A percentile compares a stretch with the other conserved stretches of the same genome.
Conservation (phyloP, 2,329 filamentous ascomycete species). For the Colletotrichum orchidophilum region DNA sequence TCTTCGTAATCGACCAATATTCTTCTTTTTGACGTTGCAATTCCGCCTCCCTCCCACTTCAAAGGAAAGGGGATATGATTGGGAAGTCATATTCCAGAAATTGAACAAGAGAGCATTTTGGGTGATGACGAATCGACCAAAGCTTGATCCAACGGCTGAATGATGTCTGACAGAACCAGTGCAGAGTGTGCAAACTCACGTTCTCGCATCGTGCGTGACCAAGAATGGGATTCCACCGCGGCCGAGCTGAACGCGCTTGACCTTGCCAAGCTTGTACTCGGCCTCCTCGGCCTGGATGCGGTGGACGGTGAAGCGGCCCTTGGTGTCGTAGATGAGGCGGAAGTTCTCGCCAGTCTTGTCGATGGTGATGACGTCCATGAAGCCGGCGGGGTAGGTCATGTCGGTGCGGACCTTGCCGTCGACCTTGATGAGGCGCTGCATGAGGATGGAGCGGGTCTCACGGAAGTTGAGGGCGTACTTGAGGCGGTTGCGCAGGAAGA, state of each 20-base stretch:
- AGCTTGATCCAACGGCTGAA: conserved; percentile 99
- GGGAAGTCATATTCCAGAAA: conserved; percentile 13
- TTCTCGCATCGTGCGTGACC: conserved; percentile 99
- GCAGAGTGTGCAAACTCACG: conserved; percentile 75
- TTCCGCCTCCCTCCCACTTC: conserved; percentile 16
- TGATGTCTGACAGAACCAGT: conserved; percentile 81
- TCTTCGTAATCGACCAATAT: conserved; percentile 23
- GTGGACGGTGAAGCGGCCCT: conserved; percentile 99
- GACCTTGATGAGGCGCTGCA: conserved; percentile 99
- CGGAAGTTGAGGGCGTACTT: conserved; percentile 99
- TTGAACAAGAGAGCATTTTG: conserved; percentile 27
- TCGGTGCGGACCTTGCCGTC: conserved; percentile 99
- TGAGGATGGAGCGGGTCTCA: conserved; percentile 97
- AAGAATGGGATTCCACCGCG: conserved; percentile 99
- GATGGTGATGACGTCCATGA: conserved; percentile 99
- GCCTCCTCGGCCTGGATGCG: conserved; percentile 98
- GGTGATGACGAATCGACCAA: conserved; percentile 72
- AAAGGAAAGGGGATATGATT: neutral
- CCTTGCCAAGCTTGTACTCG: conserved; percentile 99
- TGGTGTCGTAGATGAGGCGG: conserved; percentile 99
- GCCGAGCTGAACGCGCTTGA: conserved; percentile 99
- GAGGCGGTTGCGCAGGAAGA: conserved; percentile 96
- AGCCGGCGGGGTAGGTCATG: conserved; percentile 94
- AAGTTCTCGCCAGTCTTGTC: conserved; percentile 99
- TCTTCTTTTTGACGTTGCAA: conserved; percentile 32